Evolutionary conservation across 208 protist species (phyloP), one percentile per base, ranked within the genome.

Genomic region (Trypanosoma mega): DNA sequence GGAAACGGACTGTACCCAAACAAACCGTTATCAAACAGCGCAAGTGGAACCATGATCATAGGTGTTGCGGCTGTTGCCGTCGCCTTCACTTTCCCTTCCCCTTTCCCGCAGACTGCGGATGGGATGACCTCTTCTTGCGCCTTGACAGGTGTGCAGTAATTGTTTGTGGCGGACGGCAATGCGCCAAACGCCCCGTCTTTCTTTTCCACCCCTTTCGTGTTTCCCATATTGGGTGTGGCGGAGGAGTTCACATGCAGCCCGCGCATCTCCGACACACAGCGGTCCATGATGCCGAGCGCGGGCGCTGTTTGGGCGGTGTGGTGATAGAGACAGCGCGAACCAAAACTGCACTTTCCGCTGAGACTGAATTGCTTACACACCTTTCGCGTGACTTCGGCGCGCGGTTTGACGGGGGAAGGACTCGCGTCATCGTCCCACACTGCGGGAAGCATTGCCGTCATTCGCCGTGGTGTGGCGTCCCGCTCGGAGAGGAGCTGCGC

Each of bases 271-370:
- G 56, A 34, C 14, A 47, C 52, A 31, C 62, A 68, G 12, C 53
- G 50, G 33, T 53, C 31, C 30, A 60, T 37, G 20, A 60, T 61
- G 24, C 53, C 52, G 4, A 51, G 45, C 45, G 6, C 45, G 9
- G 6, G 21, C 20, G 59, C 11, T 9, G 36, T 0, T 0, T 24
- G 21, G 7, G 1, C 39, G 11, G 48, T 33, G 71, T 94, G 88
- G 49, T 89, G 82, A 53, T 81, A 94, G 26, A 92, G 74, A 54
- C 88, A 94, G 9, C 84, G 79, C 11, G 82, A 74, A 8, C 88
- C 88, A 58, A 82, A 92, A 23, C 56, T 67, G 73, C 88, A 94
- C 33, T 37, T 53, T 8, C 88, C 88, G 12, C 23, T 79, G 45
- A 57, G 36, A 33, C 64, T 18, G 51, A 85, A 94, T 44, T 88